A percentile compares a stretch with the other conserved stretches of the same genome.
Evolutionary conservation across 1,284 basidiomycete species (phyloP).

Genomic region (Pseudozyma flocculosa): DNA sequence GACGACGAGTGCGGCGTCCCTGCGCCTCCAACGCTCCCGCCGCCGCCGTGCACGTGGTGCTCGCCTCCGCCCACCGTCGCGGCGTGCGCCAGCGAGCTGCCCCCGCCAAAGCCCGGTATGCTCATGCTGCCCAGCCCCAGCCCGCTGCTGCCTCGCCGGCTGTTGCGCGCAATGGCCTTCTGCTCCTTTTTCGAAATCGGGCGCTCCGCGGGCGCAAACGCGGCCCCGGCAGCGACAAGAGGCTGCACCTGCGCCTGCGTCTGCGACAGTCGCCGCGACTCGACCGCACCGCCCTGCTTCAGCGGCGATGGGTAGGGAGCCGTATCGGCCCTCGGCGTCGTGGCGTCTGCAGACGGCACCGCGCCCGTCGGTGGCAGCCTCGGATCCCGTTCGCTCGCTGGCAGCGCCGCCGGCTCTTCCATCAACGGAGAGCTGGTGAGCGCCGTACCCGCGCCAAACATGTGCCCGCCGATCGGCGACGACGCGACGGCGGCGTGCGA

Average conservation of each 20-base stretch:
- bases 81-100: not conserved
- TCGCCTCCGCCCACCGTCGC: not conserved
- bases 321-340: conserved; percentile 1
- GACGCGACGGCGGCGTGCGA: no score
- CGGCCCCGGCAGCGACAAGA: conserved; percentile 9
- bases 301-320: not conserved
- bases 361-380: no score
- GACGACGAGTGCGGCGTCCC: no score
- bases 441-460: no score
- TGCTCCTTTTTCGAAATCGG: conserved; percentile 37
- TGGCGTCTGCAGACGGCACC: conserved; percentile 22
- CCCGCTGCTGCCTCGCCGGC: conserved; percentile 20
- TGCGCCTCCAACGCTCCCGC: not conserved
- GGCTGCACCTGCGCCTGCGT: conserved; percentile 5
- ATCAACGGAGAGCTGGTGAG: no score
- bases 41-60: not conserved
- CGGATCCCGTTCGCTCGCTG: no score
- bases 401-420: no score
- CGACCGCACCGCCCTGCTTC: not conserved
- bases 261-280: conserved; percentile 4
- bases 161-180: conserved; percentile 23
- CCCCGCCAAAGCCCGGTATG: not conserved
- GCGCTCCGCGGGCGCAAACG: conserved; percentile 35
- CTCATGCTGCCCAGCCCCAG: conserved; percentile 7
- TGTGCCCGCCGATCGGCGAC: no score